Evolutionary conservation across 805 yeast species (phyloP), one percentile per base, ranked within the genome.

Genomic region (Cephaloascus fragrans): DNA sequence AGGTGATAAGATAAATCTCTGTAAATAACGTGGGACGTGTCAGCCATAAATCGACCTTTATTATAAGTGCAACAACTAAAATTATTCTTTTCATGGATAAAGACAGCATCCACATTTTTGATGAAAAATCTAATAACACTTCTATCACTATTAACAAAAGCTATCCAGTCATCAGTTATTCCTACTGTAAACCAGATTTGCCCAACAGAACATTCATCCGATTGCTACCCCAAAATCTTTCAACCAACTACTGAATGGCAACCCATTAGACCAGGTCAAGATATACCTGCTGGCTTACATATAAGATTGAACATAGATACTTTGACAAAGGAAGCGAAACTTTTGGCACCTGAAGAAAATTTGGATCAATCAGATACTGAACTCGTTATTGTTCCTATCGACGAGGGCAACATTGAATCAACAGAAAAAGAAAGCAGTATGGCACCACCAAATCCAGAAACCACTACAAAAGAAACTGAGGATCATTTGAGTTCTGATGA

Each of bases 231-330:
- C 1, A 59, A 59, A 34, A 44, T 72, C 2, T 87, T 88, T 51
- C 73, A 58, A 31, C 83, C 96, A 1, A 58, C 78, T 0, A 44
- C 52, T 1, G 75, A 82, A 45, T 89, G 96, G 95, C 77, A 79
- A 59, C 52, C 52, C 2, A 73, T 89, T 4, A 67, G 61, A 47
- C 80, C 73, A 36, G 87, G 80, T n/a, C 96, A 86, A 50, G 68
- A 72, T 5, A 68, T 89, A 3, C 95, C 96, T 1, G 74, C 73
- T 4, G 97, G 97, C 0, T 58, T 84, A 26, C 89, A 84, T 55
- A 75, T 88, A 10, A 67, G 85, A 46, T 49, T 89, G 47, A 80
- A 86, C 53, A 59, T 88, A 41, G 85, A 80, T n/a, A 78, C 88
- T 0, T 80, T 82, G 16, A 56, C 61, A 19, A 75, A 71, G 48